Evolutionary conservation across 306 rosid genomes (phyloP), one percentile per base, ranked within the genome.

Genomic region (Dryas alaskensis): DNA sequence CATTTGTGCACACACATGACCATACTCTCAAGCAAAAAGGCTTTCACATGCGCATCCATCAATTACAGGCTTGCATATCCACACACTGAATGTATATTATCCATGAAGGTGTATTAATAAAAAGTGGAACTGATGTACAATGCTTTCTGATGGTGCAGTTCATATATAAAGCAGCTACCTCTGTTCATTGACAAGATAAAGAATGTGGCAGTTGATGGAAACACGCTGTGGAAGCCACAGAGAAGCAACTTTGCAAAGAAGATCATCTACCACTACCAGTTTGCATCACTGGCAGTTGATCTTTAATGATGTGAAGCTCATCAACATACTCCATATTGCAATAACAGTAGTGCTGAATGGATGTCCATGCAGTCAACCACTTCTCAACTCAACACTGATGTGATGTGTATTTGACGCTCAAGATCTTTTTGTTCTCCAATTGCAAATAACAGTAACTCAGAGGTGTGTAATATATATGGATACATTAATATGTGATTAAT

Each of bases 71-170:
- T 45, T 45, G 48, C 48, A 2, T 45, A 45, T 3, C 37, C 37
- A 31, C 48, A 45, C 48, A 45, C 48, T 8, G 48, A 45, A 45
- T 31, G 37, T 31, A 31, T 31, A 31, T 31, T 27, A 4, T 39
- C 27, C 61, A 4, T 67, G 59, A 5, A 31, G 14, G 8, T 67
- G 31, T n/a, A 16, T 3, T 19, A 17, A 4, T 22, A 10, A 69
- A 40, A 69, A 39, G 9, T 14, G 73, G 37, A 51, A 69, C 10
- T 68, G 73, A 65, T 45, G 39, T 65, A 31, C 37, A 44, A 10
- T 45, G 31, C 48, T 40, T 62, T 11, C 45, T 61, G 66, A 39
- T 39, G 37, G 14, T 7, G 67, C 51, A 64, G 51, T 8, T 64
- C 37, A 64, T 64, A 10, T 31, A 31, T 31, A 17, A 8, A 31